These are phyloP conservation scores for Umbelopsis vinacea DNA, from an alignment of 192 early-diverging fungal species.

Conservation along the genomic window DNA sequence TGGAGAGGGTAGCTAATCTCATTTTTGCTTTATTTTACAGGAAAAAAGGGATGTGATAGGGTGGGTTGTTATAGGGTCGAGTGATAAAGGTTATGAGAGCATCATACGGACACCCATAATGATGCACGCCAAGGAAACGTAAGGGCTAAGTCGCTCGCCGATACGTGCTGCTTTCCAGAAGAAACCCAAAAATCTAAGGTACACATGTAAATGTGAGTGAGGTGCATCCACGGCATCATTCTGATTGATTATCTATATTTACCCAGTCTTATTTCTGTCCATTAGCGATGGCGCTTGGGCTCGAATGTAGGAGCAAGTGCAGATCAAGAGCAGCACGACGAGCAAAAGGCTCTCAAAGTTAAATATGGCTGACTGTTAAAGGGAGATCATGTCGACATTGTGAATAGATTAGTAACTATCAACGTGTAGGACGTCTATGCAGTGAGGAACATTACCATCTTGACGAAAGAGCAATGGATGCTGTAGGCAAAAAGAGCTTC, in stretches of 20 bases:
- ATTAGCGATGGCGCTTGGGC: slow-evolving; percentile 86
- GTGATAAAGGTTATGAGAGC: slow-evolving; percentile 35
- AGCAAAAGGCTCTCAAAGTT: slow-evolving; percentile 93
- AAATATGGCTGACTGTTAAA: slow-evolving; percentile 88
- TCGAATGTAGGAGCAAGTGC: slow-evolving; percentile 95
- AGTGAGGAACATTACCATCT: background rate
- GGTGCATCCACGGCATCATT: no score
- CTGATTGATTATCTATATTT: slow-evolving; percentile 1
- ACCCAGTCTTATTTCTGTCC: slow-evolving; percentile 89
- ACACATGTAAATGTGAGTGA: background rate
- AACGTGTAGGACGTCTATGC: background rate
- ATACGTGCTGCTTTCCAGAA: slow-evolving; percentile 97
- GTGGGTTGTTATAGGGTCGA: background rate
- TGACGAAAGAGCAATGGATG: background rate
- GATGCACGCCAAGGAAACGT: slow-evolving; percentile 89
- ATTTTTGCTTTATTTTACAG: no score
- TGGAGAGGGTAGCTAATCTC: no score
- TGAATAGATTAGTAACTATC: background rate
- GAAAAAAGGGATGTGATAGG: background rate
- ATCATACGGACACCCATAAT: slow-evolving; percentile 79
- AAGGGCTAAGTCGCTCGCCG: slow-evolving; percentile 94
- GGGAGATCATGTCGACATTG: background rate
- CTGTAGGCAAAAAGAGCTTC: background rate
- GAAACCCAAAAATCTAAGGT: slow-evolving; percentile 72
- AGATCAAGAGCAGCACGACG: slow-evolving; percentile 91